A percentile compares a stretch with the other conserved stretches of the same genome.
Evolutionary conservation across 257 asterid genomes (phyloP).

Genomic region (Nicotiana sylvestris): DNA sequence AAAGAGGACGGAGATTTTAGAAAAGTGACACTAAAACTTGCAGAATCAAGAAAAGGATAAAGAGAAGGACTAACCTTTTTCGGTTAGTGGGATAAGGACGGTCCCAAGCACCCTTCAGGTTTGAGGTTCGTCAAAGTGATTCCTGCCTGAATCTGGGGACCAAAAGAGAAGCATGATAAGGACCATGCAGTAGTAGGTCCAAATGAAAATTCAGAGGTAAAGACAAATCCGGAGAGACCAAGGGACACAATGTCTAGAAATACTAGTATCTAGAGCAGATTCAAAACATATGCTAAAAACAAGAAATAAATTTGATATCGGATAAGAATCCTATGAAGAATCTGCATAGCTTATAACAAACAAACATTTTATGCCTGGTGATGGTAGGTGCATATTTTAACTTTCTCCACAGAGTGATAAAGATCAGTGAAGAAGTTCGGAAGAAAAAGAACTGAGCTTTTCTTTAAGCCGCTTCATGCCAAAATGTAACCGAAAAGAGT

Average conservation of each 20-base stretch:
- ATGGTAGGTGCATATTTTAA: background rate
- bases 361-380: background rate
- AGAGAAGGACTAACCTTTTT: conserved; percentile 45
- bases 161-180: conserved; percentile 18
- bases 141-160: conserved; percentile 40
- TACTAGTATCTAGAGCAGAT: background rate
- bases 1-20: conserved; percentile 20
- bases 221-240: conserved; percentile 13
- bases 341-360: background rate
- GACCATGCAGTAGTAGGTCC: background rate
- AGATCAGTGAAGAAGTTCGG: background rate
- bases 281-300: background rate
- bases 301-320: background rate
- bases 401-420: background rate
- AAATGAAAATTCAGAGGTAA: conserved; percentile 14
- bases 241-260: background rate
- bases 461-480: background rate
- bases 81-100: conserved; percentile 45
- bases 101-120: conserved; percentile 54
- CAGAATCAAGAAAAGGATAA: conserved; percentile 41
- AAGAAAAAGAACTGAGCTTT: background rate
- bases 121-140: conserved; percentile 41
- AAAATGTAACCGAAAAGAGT: background rate
- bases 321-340: conserved; percentile 11
- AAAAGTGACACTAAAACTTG: conserved; percentile 29